These are phyloP conservation scores for Globisporangium radiosum DNA, from an alignment of 352 stramenopile species.

Conservation along the genomic window DNA sequence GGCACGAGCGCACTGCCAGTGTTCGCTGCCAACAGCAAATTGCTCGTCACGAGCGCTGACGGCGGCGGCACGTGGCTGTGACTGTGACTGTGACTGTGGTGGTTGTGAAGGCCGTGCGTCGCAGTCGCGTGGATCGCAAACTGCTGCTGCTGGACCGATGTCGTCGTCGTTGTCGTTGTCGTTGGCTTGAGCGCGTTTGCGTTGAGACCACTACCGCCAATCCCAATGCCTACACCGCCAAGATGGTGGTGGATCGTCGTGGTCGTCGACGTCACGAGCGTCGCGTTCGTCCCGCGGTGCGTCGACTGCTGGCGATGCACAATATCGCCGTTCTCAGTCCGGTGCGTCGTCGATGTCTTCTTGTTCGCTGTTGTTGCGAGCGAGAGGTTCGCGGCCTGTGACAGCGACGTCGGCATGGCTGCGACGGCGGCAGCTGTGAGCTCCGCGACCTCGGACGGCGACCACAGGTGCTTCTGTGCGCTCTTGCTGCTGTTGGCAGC, in stretches of 20 bases:
- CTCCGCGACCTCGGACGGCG: slow-evolving; percentile 67
- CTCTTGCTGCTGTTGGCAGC: too few species aligned
- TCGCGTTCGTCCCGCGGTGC: slow-evolving; percentile 62
- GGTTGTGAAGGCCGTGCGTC: background rate
- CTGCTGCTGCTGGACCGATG: slow-evolving; percentile 32
- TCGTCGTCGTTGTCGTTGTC: slow-evolving; percentile 18
- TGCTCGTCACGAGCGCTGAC: slow-evolving; percentile 3
- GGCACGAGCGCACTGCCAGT: slow-evolving; percentile 23
- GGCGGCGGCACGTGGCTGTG: slow-evolving; percentile 37
- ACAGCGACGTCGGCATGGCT: slow-evolving; percentile 55
- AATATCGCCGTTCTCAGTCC: slow-evolving; percentile 69
- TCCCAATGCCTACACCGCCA: slow-evolving; percentile 3
- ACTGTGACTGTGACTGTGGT: slow-evolving; percentile 35
- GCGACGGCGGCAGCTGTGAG: slow-evolving; percentile 68
- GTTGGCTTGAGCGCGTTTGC: slow-evolving; percentile 14
- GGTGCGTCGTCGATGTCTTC: slow-evolving; percentile 49
- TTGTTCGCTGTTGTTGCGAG: slow-evolving; percentile 15
- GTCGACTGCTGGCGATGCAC: slow-evolving; percentile 73
- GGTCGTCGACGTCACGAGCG: slow-evolving; percentile 68
- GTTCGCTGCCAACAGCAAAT: slow-evolving; percentile 31
- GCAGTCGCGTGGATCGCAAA: slow-evolving; percentile 29
- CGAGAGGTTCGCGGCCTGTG: slow-evolving; percentile 22
- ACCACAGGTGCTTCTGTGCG: slow-evolving; percentile 58
- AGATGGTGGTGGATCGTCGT: slow-evolving; percentile 71
- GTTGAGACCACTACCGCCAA: too few species aligned